Evolutionary conservation across 2,329 filamentous ascomycete genomes (phyloP).

Genomic region (Xylaria sp.): DNA sequence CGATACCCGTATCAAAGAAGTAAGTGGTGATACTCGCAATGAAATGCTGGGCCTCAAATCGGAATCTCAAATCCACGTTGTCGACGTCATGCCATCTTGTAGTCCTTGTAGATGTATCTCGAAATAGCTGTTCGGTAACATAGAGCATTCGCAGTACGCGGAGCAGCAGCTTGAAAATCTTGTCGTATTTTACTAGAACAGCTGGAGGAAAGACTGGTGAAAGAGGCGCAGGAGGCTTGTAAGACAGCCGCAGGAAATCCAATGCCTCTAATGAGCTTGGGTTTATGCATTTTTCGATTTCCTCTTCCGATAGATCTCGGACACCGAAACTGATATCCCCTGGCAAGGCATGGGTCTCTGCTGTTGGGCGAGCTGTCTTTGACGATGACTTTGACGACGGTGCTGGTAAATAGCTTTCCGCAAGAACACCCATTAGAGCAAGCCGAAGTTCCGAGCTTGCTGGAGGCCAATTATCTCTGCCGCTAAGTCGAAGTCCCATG

Average conservation of each 20-base stretch:
- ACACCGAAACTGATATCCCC: constrained; percentile 82
- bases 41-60: constrained; percentile 79
- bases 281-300: constrained; percentile 83
- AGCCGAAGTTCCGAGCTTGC: constrained; percentile 91
- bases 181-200: constrained; percentile 79
- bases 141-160: constrained; percentile 79
- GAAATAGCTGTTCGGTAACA: constrained; percentile 67
- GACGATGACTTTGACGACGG: constrained; percentile 22
- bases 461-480: constrained; percentile 85
- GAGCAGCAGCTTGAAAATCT: constrained; percentile 78
- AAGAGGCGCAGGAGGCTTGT: constrained; percentile 74
- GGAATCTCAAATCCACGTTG: constrained; percentile 60
- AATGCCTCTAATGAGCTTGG: constrained; percentile 81
- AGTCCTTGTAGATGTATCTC: constrained; percentile 52
- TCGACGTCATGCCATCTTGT: constrained; percentile 41
- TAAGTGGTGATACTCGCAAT: constrained; percentile 73
- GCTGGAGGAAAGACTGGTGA: constrained; percentile 71
- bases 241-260: constrained; percentile 90
- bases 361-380: constrained; percentile 35
- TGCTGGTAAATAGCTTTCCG: constrained; percentile 65
- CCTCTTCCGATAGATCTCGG: constrained; percentile 74
- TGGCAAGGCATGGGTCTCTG: constrained; percentile 52
- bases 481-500: constrained; percentile 84
- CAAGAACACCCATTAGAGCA: constrained; percentile 81
- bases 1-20: constrained; percentile 78